Evolutionary conservation across 148 eudicot genomes (phyloP).

Genomic region (Pharnaceum exiguum): DNA sequence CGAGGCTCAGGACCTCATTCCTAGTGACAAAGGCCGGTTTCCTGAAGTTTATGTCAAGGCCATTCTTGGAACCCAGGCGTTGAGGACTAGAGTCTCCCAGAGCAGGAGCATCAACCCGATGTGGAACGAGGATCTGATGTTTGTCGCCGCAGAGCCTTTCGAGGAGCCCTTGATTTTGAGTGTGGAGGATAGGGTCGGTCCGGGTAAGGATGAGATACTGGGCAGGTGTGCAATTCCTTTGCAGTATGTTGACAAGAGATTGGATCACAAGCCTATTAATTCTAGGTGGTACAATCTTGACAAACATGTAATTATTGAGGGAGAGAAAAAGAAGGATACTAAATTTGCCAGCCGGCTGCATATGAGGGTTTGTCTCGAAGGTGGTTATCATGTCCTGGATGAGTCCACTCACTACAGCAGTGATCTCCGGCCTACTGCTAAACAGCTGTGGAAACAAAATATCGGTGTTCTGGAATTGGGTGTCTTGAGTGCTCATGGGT

Average conservation of each 20-base stretch:
- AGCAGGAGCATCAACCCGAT: constrained; percentile 51
- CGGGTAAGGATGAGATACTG: constrained; percentile 43
- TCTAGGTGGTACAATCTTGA: constrained; percentile 50
- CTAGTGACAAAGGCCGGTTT: constrained; percentile 37
- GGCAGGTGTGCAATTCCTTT: constrained; percentile 39
- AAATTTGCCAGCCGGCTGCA: constrained; percentile 57
- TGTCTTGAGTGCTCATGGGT: constrained; percentile 48
- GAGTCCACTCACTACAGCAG: constrained; percentile 65
- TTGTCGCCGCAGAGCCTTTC: constrained; percentile 74
- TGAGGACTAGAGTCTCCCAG: constrained; percentile 49
- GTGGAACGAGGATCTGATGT: constrained; percentile 75
- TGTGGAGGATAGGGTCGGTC: constrained; percentile 47
- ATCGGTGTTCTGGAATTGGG: constrained; percentile 64
- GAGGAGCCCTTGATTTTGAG: constrained; percentile 52
- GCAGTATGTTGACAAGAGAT: constrained; percentile 43
- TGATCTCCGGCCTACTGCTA: constrained; percentile 61
- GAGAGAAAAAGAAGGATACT: constrained; percentile 49
- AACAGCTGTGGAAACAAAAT: constrained; percentile 55
- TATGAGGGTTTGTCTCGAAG: constrained; percentile 54
- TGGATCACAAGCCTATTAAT: constrained; percentile 49
- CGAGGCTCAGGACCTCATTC: constrained; percentile 64
- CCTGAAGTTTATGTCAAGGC: constrained; percentile 67
- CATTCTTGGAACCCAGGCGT: constrained; percentile 43
- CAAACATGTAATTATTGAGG: constrained; percentile 40
- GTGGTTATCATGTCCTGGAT: constrained; percentile 62